Base-by-base conservation (phyloP, 768 basidiomycete genomes). In the Phanerodontia chrysosporium region DNA sequence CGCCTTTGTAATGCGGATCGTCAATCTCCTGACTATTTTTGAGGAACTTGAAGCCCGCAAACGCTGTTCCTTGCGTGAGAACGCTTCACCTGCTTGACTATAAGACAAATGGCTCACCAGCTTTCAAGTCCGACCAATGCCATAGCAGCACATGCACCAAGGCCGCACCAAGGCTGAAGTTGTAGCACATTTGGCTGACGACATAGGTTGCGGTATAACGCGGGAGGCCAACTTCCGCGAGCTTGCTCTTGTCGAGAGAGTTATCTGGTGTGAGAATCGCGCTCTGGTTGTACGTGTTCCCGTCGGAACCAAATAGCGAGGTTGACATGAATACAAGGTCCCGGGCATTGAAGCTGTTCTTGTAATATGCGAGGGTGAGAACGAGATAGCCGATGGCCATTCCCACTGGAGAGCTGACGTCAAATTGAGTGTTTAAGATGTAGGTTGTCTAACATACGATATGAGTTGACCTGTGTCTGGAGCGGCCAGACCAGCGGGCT, bases 401-500 rank as follows among this genome's bases (percentile, higher is more conserved):
- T 42, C 80, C 80, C 49, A 83, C 76, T 80, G 55, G 45, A 5
- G n/a, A 27, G 30, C 39, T 49, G 21, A 29, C 21, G 28, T 44
- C 54, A 35, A 22, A 2, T 12, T 28, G 21, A 9, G 18, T 39
- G 39, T 6, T n/a, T 7, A 53, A 2, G 49, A 32, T 5, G 51
- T 18, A n/a, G 21, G 9, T 27, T 7, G 7, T 9, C 51, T n/a
- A n/a, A 62, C 76, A 5, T 61, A 79, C 78, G 65, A 68, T 69
- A 79, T 9, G 77, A 75, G 66, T 76, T 78, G 32, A 79, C 61
- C 69, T 78, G 82, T 0, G 82, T 83, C 61, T 80, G 77, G 51
- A 82, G 73, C 6, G 82, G 82, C 81, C 82, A 83, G 9, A 80
- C 78, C 6, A 84, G 70, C 0, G 82, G 82, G 48, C 69, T 76